phyloP scores from a whole-genome alignment of 1,139 yeast species.

The Yamadazyma diddensiae region DNA sequence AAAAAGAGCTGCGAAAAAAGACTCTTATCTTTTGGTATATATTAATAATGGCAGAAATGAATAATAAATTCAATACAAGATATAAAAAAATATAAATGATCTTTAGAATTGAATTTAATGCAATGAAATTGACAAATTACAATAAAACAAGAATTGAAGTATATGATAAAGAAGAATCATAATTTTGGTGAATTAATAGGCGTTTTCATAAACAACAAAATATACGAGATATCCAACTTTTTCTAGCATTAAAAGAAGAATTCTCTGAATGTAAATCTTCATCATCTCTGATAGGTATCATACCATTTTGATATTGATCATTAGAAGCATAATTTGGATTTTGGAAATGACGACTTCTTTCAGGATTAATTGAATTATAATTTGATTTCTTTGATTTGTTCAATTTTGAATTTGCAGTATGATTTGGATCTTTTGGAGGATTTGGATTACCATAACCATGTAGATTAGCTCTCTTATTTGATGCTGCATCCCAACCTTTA shows the following conservation, averaged over 20 bases:
- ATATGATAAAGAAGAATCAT: not conserved
- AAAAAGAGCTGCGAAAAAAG: too few relatives aligned
- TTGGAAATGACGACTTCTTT: constrained; percentile 18
- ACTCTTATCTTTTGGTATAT: too few relatives aligned
- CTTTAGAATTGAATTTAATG: not conserved
- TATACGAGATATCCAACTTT: constrained; percentile 19
- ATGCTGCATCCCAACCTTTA: constrained; percentile 77
- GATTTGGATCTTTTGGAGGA: constrained; percentile 40
- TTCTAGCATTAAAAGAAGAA: constrained; percentile 31
- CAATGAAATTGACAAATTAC: not conserved
- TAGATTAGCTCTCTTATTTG: constrained; percentile 74
- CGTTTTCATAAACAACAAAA: constrained; percentile 14
- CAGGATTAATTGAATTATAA: constrained; percentile 27
- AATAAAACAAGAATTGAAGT: not conserved
- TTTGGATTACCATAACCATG: constrained; percentile 80
- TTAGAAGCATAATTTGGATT: constrained; percentile 11
- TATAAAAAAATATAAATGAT: too few relatives aligned
- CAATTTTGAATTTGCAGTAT: constrained; percentile 12
- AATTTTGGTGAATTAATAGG: not conserved
- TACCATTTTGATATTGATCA: constrained; percentile 20
- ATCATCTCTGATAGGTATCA: constrained; percentile 35
- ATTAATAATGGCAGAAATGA: too few relatives aligned
- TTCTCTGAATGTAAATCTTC: constrained; percentile 40
- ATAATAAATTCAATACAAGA: too few relatives aligned
- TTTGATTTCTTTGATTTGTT: constrained; percentile 15